These are phyloP conservation scores for Fusarium buharicum DNA, from an alignment of 2,329 filamentous ascomycete genomes.

Conservation along the genomic window DNA sequence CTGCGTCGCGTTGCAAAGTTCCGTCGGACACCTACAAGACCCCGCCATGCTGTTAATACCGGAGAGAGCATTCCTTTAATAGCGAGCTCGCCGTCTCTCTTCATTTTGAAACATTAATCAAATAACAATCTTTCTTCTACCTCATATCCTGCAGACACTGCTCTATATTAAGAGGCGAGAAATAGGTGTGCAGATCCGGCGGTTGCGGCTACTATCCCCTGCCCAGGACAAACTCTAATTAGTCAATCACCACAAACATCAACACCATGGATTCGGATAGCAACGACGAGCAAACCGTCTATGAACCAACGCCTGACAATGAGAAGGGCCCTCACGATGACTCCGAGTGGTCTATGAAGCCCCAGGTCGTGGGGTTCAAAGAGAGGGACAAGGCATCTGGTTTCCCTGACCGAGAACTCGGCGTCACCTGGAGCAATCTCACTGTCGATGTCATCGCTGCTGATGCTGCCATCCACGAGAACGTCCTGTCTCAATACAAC, in stretches of 20 bases:
- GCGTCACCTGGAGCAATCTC: constrained; percentile 72
- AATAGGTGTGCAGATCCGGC: not conserved
- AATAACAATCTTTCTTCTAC: too few species aligned
- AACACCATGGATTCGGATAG: constrained; percentile 46
- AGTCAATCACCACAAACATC: too few species aligned
- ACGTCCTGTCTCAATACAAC: constrained; percentile 69
- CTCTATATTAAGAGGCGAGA: too few species aligned
- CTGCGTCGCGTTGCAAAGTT: too few species aligned
- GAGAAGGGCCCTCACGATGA: constrained; percentile 19
- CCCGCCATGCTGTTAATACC: too few species aligned
- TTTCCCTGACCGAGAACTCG: constrained; percentile 62
- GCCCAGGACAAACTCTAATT: constrained; percentile 12
- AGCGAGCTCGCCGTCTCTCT: too few species aligned
- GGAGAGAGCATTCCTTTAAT: too few species aligned
- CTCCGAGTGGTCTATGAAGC: constrained; percentile 59
- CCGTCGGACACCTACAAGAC: too few species aligned
- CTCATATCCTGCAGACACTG: too few species aligned
- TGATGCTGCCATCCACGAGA: constrained; percentile 72
- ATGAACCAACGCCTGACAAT: constrained; percentile 29
- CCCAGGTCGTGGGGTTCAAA: constrained; percentile 57
- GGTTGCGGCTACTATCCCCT: constrained; percentile 16
- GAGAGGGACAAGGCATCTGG: constrained; percentile 58
- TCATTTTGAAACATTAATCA: too few species aligned
- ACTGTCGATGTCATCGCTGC: constrained; percentile 70
- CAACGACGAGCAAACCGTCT: constrained; percentile 41